Conservation (phyloP, 495 filamentous ascomycete species). For the Xylaria flabelliformis region DNA sequence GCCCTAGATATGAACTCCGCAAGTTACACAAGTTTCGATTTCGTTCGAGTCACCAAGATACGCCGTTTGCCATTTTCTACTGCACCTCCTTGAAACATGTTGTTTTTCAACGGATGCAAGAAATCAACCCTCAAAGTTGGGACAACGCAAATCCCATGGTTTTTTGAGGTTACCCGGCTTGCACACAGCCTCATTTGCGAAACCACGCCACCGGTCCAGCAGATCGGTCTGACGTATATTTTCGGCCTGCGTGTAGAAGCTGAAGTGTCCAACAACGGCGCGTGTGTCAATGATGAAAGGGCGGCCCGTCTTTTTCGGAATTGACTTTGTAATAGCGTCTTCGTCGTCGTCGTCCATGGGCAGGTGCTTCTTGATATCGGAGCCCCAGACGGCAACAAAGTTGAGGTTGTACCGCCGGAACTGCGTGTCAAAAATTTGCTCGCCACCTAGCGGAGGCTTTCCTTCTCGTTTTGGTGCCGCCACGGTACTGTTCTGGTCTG, state of each 20-base stretch:
- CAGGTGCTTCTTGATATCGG: constrained; percentile 46
- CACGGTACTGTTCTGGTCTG: constrained; percentile 31
- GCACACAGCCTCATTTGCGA: constrained; percentile 55
- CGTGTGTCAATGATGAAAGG: constrained; percentile 60
- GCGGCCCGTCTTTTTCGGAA: constrained; percentile 38
- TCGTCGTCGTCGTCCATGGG: constrained; percentile 45
- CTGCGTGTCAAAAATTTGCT: constrained; percentile 55
- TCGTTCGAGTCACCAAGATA: not conserved
- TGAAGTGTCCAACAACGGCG: constrained; percentile 59
- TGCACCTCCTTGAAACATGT: not conserved
- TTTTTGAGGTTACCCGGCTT: constrained; percentile 36
- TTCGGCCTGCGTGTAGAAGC: constrained; percentile 45
- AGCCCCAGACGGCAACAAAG: constrained; percentile 58
- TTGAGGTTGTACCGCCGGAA: constrained; percentile 52
- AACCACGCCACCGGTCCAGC: constrained; percentile 56
- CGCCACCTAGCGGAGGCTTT: constrained; percentile 28
- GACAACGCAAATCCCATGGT: constrained; percentile 38
- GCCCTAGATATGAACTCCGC: not conserved
- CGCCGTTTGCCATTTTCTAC: constrained; percentile 1
- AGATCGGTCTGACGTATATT: constrained; percentile 58
- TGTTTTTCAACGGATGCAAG: not conserved
- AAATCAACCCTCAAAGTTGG: not conserved
- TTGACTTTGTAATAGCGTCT: constrained; percentile 36
- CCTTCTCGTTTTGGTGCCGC: constrained; percentile 23
- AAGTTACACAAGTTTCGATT: not conserved